Base-by-base conservation (phyloP, 192 early-diverging fungal species). In the Backusella australiensis region DNA sequence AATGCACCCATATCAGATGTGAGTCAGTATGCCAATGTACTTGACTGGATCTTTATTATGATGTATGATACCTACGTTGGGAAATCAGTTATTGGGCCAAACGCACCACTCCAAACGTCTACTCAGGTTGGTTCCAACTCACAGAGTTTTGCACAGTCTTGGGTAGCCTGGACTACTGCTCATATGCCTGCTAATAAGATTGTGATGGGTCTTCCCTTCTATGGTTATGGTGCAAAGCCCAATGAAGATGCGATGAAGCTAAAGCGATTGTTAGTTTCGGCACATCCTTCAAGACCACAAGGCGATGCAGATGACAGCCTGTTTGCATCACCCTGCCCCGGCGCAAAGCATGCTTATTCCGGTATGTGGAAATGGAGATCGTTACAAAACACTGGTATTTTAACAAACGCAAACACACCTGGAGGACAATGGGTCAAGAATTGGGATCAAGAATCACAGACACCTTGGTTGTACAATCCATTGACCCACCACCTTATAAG, bases 391-490 rank as follows among this genome's bases (percentile, higher is more conserved):
- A 68, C 67, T 5, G 67, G 67, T 19, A 68, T 68, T n/a, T n/a
- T 68, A 35, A 35, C 29, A 68, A 19, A 68, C 5, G 67, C 29
- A 68, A 35, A 68, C 8, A 68, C 67, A 15, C 67, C 67, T 6
- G 67, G 67, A 34, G 67, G 67, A 5, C 89, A 86, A 15, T 96
- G 92, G 92, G 74, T 89, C 0, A 85, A 88, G 14, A 83, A 88
- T 59, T 93, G 88, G 86, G 92, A 94, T 59, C 29, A 80, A 8
- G 83, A 81, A 9, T 87, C 87, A 0, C 80, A 88, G 23, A 92
- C 93, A 0, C 93, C 94, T 11, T 94, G 92, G 91, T 67, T 95
- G 46, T 93, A 87, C 81, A 92, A 92, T 73, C 80, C 82, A 1
- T 71, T 75, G 1, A 91, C 86, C 2, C 84, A 71, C n/a, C 77